Base-by-base conservation (phyloP, 106 monocot species). In the Alisma plantagoaquatica region DNA sequence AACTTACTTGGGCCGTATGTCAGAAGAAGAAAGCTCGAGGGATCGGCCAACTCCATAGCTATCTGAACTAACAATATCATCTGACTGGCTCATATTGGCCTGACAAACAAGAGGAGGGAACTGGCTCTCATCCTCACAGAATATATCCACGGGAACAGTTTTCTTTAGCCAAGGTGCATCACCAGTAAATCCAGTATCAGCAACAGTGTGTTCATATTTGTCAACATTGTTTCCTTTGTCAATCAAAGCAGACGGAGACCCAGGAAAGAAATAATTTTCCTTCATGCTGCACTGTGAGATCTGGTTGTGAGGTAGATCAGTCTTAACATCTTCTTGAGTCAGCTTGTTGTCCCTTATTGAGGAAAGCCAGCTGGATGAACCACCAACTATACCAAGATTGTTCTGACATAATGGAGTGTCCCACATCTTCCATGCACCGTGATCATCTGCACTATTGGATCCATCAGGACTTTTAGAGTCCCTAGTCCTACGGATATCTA, bases 371-470 rank as follows among this genome's bases (percentile, higher is more conserved):
- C 44, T 65, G 28, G 67, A 53, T 48, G 73, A 49, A 2, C 79
- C 71, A 66, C 70, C 77, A n/a, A 64, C 64, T 27, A 77, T 48
- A 60, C 76, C 86, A 19, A 82, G 53, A 3, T 65, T 63, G 53
- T 94, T 80, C 33, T 77, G 68, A 46, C 75, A 43, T 25, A 84
- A 59, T 41, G 87, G 83, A 42, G 63, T 65, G 17, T 73, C 75
- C 94, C 94, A 96, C 83, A 96, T 77, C 46, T 88, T 72, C 88
- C 88, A 96, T 46, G 83, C 73, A 25, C 80, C 77, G 19, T 67
- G 59, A 25, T 68, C 71, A 45, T 65, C 58, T 60, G 47, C 50
- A 52, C 68, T 57, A 60, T 49, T 63, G 23, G 64, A 67, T 21
- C 71, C 72, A 45, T 62, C 65, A n/a, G 69, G 63, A 50, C 43